Evolutionary conservation across 2,329 filamentous ascomycete genomes (phyloP).

Genomic region (Akanthomyces dipterigenus): DNA sequence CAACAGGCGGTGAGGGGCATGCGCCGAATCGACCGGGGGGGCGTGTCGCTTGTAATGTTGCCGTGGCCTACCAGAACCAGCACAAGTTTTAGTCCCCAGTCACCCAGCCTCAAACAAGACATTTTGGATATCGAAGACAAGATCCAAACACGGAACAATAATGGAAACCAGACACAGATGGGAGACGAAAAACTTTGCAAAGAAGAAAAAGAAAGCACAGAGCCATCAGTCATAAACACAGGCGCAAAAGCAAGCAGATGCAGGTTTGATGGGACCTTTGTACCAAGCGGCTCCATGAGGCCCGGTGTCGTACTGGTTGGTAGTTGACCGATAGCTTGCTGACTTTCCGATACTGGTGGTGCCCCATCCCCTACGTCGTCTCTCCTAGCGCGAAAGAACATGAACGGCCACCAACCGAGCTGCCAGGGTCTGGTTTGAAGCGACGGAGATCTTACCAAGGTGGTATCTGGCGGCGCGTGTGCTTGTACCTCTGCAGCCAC

Average conservation of each 20-base stretch:
- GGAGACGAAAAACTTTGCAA: not conserved
- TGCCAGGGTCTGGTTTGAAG: not conserved
- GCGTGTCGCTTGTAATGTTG: not conserved
- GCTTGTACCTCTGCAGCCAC: not conserved
- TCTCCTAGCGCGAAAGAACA: not conserved
- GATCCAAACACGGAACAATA: not conserved
- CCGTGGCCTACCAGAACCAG: no score
- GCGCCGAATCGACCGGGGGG: not conserved
- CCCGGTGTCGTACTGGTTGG: not conserved
- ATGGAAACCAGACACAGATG: not conserved
- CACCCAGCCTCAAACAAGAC: not conserved
- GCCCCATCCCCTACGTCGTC: not conserved
- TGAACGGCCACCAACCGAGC: not conserved
- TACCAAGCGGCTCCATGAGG: not conserved
- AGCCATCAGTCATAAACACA: not conserved
- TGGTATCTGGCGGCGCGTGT: not conserved
- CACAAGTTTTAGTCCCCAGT: no score
- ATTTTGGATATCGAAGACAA: not conserved
- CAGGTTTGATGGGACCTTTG: not conserved
- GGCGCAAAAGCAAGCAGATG: not conserved
- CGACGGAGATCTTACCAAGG: slow-evolving; percentile 7
- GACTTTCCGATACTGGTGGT: not conserved
- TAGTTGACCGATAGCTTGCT: not conserved
- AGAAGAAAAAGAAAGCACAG: not conserved
- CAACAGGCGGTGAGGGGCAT: slow-evolving; percentile 10